These are phyloP conservation scores for Crepidotus variabilis DNA, from an alignment of 768 basidiomycete species.

Conservation along the genomic window DNA sequence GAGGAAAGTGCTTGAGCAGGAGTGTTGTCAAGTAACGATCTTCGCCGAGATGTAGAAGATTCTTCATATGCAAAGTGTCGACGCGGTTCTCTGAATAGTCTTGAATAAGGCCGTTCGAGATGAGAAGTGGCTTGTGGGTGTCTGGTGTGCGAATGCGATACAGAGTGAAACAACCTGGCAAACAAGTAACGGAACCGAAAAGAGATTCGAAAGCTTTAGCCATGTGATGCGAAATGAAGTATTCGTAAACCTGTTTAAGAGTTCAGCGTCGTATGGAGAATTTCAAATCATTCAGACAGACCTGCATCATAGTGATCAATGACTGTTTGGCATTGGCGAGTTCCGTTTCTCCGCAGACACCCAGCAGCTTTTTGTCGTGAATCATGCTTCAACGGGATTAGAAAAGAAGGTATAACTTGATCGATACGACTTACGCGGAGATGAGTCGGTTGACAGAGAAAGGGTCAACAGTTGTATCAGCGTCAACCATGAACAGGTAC, in stretches of 20 bases:
- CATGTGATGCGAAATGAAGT: conserved; percentile 98
- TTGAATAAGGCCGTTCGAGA: conserved; percentile 84
- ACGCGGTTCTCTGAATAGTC: conserved; percentile 97
- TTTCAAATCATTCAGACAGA: conserved; percentile 21
- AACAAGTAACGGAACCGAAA: conserved; percentile 97
- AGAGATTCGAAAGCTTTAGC: conserved; percentile 97
- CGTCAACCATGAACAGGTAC: conserved; percentile 90
- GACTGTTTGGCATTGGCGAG: conserved; percentile 94
- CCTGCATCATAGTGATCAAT: conserved; percentile 96
- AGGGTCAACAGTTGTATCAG: conserved; percentile 91
- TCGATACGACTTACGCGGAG: conserved; percentile 68
- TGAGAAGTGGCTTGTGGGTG: conserved; percentile 90
- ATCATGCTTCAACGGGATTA: conserved; percentile 68
- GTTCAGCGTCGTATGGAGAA: neutral
- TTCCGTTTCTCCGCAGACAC: conserved; percentile 93
- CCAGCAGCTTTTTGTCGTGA: conserved; percentile 91
- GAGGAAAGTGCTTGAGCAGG: conserved; percentile 92
- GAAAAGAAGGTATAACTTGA: neutral
- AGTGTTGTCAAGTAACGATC: conserved; percentile 98
- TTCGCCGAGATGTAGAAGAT: conserved; percentile 94
- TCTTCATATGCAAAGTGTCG: conserved; percentile 98
- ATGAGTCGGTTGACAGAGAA: conserved; percentile 86
- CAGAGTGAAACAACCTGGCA: conserved; percentile 98
- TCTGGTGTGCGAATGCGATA: conserved; percentile 94
- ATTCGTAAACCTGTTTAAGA: conserved; percentile 80